These are phyloP conservation scores for Candolleomyces aberdarensis DNA, from an alignment of 768 basidiomycete species.

Conservation along the genomic window DNA sequence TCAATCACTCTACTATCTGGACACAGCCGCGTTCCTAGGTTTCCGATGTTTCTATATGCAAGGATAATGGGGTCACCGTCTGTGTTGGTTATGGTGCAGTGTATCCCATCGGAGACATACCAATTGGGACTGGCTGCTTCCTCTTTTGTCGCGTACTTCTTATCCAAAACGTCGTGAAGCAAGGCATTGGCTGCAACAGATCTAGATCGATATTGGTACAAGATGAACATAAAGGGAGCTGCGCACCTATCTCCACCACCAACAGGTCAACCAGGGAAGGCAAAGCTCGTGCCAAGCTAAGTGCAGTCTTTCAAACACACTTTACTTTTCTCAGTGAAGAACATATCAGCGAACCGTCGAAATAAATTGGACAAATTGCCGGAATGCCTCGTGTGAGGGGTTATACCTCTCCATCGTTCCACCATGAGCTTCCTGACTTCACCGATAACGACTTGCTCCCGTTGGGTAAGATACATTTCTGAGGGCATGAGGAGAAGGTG, in stretches of 20 bases:
- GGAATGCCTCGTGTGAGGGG: conserved; percentile 71
- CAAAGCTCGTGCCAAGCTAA: conserved; percentile 57
- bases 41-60: conserved; percentile 20
- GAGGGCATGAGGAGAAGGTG: conserved; percentile 12
- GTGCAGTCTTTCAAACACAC: conserved; percentile 76
- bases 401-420: conserved; percentile 76
- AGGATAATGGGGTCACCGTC: not conserved
- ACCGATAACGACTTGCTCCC: conserved; percentile 50
- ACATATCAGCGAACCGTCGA: not conserved
- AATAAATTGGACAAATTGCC: not conserved
- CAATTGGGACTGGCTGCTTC: conserved; percentile 58
- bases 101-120: conserved; percentile 33
- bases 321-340: conserved; percentile 46
- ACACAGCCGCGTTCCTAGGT: too few species aligned
- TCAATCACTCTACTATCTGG: too few species aligned
- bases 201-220: conserved; percentile 8
- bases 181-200: conserved; percentile 61
- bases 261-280: conserved; percentile 60
- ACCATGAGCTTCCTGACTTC: conserved; percentile 69
- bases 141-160: conserved; percentile 68
- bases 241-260: conserved; percentile 63
- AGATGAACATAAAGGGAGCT: not conserved
- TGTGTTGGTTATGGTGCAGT: not conserved
- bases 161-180: conserved; percentile 84
- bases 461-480: conserved; percentile 47